A percentile compares a stretch with the other conserved stretches of the same genome.
Conservation (phyloP, 495 filamentous ascomycete species). For the Hyaloscypha bicolor region DNA sequence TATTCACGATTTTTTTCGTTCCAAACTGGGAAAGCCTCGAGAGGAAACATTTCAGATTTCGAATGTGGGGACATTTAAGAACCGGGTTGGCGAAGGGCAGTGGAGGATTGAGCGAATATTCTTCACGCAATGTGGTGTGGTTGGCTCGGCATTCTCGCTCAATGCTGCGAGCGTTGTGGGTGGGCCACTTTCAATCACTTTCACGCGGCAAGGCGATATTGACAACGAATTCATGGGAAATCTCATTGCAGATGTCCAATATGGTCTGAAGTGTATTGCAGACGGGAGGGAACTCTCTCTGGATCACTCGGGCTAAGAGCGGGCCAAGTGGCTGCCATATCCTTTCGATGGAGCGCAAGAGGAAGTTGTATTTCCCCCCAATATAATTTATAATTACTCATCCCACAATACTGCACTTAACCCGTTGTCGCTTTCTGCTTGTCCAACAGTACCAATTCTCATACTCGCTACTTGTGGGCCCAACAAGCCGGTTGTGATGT, state of each 20-base stretch:
- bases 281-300: constrained; percentile 12
- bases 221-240: constrained; percentile 8
- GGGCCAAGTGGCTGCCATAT: not conserved
- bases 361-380: not conserved
- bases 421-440: constrained; percentile 22
- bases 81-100: constrained; percentile 5
- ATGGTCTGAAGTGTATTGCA: constrained; percentile 9
- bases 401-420: constrained; percentile 28
- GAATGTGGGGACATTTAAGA: constrained; percentile 31
- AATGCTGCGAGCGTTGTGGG: constrained; percentile 26
- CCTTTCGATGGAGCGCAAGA: not conserved
- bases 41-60: constrained; percentile 32
- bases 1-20: constrained; percentile 24
- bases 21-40: constrained; percentile 27
- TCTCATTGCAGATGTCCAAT: constrained; percentile 11
- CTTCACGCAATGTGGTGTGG: constrained; percentile 21
- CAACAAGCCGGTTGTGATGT: constrained; percentile 56
- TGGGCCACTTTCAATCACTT: constrained; percentile 20
- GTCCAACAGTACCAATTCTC: constrained; percentile 19
- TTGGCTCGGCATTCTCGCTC: constrained; percentile 18
- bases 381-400: constrained; percentile 12
- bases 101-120: constrained; percentile 25
- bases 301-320: not conserved
- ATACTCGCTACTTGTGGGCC: constrained; percentile 25
- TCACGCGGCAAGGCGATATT: constrained; percentile 24